A percentile compares a stretch with the other conserved stretches of the same genome.
phyloP scores from a whole-genome alignment of 129 eudicot genomes.

The Artemisia argyi region DNA sequence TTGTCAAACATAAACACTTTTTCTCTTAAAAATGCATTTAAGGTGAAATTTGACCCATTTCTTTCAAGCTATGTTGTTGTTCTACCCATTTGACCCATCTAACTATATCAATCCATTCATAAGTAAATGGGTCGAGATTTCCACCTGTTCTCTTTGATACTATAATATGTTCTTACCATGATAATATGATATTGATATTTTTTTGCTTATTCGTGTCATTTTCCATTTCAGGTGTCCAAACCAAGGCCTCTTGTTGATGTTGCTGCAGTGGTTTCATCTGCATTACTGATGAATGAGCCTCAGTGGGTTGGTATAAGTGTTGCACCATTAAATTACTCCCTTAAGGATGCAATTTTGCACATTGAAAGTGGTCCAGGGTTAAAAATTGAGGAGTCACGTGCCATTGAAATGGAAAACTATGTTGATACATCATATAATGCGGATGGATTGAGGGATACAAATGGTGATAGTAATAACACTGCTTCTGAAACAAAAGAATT shows the following conservation, averaged over 20 bases:
- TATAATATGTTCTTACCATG: slow-evolving; percentile 13
- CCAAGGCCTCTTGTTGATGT: slow-evolving; percentile 94
- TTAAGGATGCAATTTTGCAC: slow-evolving; percentile 76
- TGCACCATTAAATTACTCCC: slow-evolving; percentile 69
- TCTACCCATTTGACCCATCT: too few relatives aligned
- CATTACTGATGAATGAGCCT: slow-evolving; percentile 82
- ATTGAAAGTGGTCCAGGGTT: slow-evolving; percentile 85
- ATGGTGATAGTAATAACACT: slow-evolving; percentile 21
- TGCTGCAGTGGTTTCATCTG: slow-evolving; percentile 85
- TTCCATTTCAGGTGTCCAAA: slow-evolving; percentile 60
- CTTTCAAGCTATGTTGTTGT: background rate
- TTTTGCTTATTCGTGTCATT: background rate
- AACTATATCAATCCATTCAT: too few relatives aligned
- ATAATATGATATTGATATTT: background rate
- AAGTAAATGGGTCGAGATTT: too few relatives aligned
- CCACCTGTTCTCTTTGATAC: too few relatives aligned
- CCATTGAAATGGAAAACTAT: slow-evolving; percentile 71
- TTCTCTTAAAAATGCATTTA: too few relatives aligned
- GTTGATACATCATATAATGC: too few relatives aligned
- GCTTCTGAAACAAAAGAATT: slow-evolving; percentile 44
- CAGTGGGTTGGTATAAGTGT: slow-evolving; percentile 96
- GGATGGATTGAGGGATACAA: background rate
- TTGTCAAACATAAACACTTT: too few relatives aligned
- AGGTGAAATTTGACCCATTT: too few relatives aligned
- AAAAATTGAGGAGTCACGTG: slow-evolving; percentile 52